Conservation (phyloP, 2,329 filamentous ascomycete species). For the Nectriaceae sp. region DNA sequence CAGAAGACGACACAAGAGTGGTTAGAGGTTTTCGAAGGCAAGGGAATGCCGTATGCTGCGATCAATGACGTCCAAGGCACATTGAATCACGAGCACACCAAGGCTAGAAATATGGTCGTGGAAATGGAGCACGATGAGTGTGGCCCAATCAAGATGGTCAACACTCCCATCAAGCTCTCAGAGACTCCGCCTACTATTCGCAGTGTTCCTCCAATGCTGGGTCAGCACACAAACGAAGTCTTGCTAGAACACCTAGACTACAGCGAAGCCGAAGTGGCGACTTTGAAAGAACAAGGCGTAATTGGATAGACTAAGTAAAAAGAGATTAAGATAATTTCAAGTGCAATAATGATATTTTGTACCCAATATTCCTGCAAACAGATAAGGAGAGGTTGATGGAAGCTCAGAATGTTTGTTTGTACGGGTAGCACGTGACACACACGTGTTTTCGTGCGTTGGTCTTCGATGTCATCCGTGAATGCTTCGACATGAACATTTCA, state of each 20-base stretch:
- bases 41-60: conserved; percentile 87
- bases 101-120: conserved; percentile 84
- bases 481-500: too few species aligned
- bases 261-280: conserved; percentile 57
- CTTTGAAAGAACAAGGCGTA: conserved; percentile 66
- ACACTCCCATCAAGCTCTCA: conserved; percentile 93
- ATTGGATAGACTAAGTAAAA: conserved; percentile 53
- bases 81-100: conserved; percentile 81
- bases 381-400: too few species aligned
- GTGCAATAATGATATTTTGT: too few species aligned
- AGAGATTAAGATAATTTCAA: too few species aligned
- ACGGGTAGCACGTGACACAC: background rate
- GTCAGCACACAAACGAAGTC: conserved; percentile 83
- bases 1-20: conserved; percentile 85
- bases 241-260: conserved; percentile 65
- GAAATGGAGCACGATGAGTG: conserved; percentile 82
- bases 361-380: too few species aligned
- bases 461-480: too few species aligned
- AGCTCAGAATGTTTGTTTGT: too few species aligned
- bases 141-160: conserved; percentile 85
- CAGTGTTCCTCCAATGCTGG: conserved; percentile 78
- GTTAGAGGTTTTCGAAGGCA: conserved; percentile 84
- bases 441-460: too few species aligned
- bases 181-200: conserved; percentile 76
- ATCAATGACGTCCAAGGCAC: conserved; percentile 91